phyloP scores from a whole-genome alignment of 2,329 filamentous ascomycete species.

The Tolypocladium tropicale region DNA sequence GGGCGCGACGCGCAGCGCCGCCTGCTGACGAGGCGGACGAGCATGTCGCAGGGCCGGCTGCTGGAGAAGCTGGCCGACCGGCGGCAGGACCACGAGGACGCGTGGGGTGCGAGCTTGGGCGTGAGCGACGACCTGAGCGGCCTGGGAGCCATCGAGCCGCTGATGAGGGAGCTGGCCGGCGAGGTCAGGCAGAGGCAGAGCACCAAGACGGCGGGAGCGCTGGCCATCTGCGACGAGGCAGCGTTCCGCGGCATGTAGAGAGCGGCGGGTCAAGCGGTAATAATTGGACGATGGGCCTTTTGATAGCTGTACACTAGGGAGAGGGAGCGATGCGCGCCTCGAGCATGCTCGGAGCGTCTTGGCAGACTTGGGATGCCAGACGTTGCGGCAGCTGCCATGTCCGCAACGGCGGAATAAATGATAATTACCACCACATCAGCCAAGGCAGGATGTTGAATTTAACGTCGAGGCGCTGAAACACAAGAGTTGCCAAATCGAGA shows the following conservation, averaged over 20 bases:
- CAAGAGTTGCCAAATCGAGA: neutral
- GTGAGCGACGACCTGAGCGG: conserved; percentile 21
- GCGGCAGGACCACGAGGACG: conserved; percentile 7
- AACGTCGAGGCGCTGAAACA: neutral
- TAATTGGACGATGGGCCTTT: too few relatives aligned
- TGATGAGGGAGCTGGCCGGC: conserved; percentile 32
- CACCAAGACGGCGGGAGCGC: conserved; percentile 14
- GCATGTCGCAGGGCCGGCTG: conserved; percentile 18
- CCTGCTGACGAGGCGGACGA: conserved; percentile 12
- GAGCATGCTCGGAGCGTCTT: neutral
- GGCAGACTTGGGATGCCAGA: neutral
- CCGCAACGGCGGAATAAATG: too few relatives aligned
- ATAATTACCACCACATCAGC: too few relatives aligned
- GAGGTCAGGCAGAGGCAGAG: conserved; percentile 12
- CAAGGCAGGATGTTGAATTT: neutral
- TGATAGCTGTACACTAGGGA: neutral
- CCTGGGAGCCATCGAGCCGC: conserved; percentile 30
- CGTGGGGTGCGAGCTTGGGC: conserved; percentile 13
- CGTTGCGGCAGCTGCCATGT: neutral
- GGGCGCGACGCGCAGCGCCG: conserved; percentile 5
- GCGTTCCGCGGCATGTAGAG: neutral
- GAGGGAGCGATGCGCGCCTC: too few relatives aligned
- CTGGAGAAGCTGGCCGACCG: conserved; percentile 16
- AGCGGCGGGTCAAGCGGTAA: neutral
- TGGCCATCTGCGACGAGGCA: conserved; percentile 12